Percentiles rank a stretch among this genome's conserved stretches.
Conservation (phyloP, 139 green algal species). For the Closterium sp. region DNA sequence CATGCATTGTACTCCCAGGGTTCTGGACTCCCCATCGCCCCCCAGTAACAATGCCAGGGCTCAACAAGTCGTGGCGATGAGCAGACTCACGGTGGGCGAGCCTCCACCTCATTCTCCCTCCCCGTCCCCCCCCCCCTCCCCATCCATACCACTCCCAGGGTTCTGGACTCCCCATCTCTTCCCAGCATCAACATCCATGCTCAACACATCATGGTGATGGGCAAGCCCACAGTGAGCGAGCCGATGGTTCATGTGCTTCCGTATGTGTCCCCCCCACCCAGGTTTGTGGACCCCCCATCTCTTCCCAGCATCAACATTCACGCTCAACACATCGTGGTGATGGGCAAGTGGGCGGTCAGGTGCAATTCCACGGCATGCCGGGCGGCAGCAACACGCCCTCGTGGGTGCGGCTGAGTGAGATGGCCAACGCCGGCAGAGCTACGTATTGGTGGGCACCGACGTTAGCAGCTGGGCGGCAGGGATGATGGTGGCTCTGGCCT, state of each 20-base stretch:
- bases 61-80: background rate
- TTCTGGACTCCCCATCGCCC: too few relatives aligned
- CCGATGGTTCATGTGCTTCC: too few relatives aligned
- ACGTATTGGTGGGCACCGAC: background rate
- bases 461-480: conserved; percentile 19
- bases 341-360: too few relatives aligned
- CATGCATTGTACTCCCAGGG: too few relatives aligned
- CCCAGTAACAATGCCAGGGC: too few relatives aligned
- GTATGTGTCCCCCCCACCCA: too few relatives aligned
- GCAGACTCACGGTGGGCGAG: background rate
- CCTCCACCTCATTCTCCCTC: too few relatives aligned
- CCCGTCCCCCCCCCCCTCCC: too few relatives aligned
- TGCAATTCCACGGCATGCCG: background rate
- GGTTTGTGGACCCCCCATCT: background rate
- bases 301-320: background rate
- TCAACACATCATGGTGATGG: background rate
- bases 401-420: background rate
- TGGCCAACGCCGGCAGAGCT: background rate
- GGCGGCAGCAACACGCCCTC: background rate
- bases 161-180: background rate
- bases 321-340: background rate
- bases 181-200: background rate
- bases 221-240: too few relatives aligned
- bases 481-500: conserved; percentile 4
- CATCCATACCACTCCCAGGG: too few relatives aligned